A percentile compares a stretch with the other conserved stretches of the same genome.
Conservation (phyloP, 2,329 filamentous ascomycete genomes). For the Blastomyces parvus region DNA sequence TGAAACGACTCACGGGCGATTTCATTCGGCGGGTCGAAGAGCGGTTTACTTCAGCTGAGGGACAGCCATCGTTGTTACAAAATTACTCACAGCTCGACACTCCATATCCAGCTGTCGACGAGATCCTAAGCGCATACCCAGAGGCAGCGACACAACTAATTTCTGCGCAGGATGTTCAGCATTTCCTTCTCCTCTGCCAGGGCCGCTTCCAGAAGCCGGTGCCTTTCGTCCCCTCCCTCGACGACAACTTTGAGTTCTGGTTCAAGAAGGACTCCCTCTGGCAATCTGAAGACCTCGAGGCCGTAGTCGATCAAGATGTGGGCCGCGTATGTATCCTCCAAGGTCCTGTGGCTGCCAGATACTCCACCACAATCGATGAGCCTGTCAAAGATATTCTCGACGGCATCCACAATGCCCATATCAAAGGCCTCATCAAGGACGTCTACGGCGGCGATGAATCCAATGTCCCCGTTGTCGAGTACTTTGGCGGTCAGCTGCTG, state of each 20-base stretch:
- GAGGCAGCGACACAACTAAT: slow-evolving; percentile 85
- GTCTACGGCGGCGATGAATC: slow-evolving; percentile 65
- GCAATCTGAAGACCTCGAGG: slow-evolving; percentile 96
- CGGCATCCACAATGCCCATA: slow-evolving; percentile 79
- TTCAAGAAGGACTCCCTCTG: slow-evolving; percentile 99
- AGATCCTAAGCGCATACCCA: slow-evolving; percentile 72
- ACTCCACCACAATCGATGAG: slow-evolving; percentile 81
- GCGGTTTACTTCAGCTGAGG: slow-evolving; percentile 68
- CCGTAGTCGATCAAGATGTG: slow-evolving; percentile 91
- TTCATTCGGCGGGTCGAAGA: slow-evolving; percentile 97
- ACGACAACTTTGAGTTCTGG: slow-evolving; percentile 97
- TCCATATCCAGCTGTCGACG: slow-evolving; percentile 68
- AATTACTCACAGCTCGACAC: slow-evolving; percentile 79
- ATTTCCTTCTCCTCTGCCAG: slow-evolving; percentile 89
- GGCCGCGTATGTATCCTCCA: slow-evolving; percentile 93
- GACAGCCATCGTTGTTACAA: slow-evolving; percentile 74
- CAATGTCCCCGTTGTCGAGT: slow-evolving; percentile 77
- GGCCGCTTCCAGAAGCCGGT: slow-evolving; percentile 90
- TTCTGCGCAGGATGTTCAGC: slow-evolving; percentile 95
- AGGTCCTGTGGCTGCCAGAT: slow-evolving; percentile 84
- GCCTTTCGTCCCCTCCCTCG: slow-evolving; percentile 88
- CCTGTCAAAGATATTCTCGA: slow-evolving; percentile 92
- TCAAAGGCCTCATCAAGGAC: slow-evolving; percentile 66
- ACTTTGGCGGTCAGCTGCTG: slow-evolving; percentile 79
- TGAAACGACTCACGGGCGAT: slow-evolving; percentile 75